Percentiles rank a stretch among this genome's conserved stretches.
Evolutionary conservation across 306 rosid species (phyloP).

Genomic region (Inga laurina): DNA sequence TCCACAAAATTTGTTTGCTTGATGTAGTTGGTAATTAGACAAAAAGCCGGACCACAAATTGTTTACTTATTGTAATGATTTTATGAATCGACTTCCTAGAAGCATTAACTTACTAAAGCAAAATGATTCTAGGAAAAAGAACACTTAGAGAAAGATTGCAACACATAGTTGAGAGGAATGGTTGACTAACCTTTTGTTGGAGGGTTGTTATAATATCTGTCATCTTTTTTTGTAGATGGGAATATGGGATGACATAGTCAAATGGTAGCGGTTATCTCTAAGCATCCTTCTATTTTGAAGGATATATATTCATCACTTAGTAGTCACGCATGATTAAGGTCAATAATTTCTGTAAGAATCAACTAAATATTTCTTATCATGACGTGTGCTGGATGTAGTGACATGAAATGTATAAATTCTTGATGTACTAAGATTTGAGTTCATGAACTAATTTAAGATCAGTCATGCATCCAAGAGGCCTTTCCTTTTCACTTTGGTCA

Average conservation of each 20-base stretch:
- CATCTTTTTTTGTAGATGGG: conserved; percentile 11
- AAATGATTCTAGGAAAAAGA: neutral
- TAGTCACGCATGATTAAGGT: conserved; percentile 6
- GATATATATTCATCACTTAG: neutral
- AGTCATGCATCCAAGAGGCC: neutral
- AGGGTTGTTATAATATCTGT: neutral
- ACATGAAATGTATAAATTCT: neutral
- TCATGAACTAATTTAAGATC: neutral
- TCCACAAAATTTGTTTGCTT: neutral
- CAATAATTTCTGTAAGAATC: conserved; percentile 7
- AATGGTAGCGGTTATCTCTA: neutral
- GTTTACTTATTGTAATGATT: neutral
- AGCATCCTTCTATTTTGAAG: neutral
- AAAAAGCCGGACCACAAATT: neutral
- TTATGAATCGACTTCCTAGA: neutral
- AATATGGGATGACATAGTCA: neutral
- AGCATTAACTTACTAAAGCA: neutral
- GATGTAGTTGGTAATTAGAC: neutral
- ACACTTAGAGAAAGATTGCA: neutral
- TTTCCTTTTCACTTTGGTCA: conserved; percentile 7
- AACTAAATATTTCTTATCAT: conserved; percentile 14
- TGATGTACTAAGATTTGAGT: neutral
- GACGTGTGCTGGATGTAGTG: neutral
- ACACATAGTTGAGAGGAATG: neutral
- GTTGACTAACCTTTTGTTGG: neutral